These are phyloP conservation scores for Warburgia ugandensis DNA, from an alignment of 164 flowering plant species.

Conservation along the genomic window DNA sequence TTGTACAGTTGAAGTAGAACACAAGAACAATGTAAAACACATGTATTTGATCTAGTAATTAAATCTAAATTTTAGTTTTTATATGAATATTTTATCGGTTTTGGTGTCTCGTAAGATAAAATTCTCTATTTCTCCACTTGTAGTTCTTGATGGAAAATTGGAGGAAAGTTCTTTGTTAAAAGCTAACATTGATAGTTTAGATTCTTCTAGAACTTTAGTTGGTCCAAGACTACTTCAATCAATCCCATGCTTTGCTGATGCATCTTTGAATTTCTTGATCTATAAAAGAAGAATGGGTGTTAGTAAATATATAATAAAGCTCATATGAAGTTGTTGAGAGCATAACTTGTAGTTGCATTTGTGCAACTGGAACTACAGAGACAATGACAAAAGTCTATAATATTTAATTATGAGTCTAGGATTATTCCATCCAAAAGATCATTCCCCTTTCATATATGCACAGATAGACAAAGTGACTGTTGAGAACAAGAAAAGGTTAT, in stretches of 20 bases:
- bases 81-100: too few relatives aligned
- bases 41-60: too few relatives aligned
- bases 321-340: too few relatives aligned
- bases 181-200: slow-evolving; percentile 61
- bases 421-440: too few relatives aligned
- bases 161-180: slow-evolving; percentile 63
- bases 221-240: slow-evolving; percentile 67
- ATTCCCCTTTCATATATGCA: too few relatives aligned
- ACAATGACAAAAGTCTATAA: too few relatives aligned
- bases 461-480: too few relatives aligned
- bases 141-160: slow-evolving; percentile 34
- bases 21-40: too few relatives aligned
- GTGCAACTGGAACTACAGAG: slow-evolving; percentile 91
- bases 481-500: too few relatives aligned
- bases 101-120: slow-evolving; percentile 4
- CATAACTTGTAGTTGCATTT: slow-evolving; percentile 66
- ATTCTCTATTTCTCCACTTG: slow-evolving; percentile 5
- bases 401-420: too few relatives aligned
- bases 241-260: slow-evolving; percentile 62
- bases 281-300: slow-evolving; percentile 12
- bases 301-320: background rate
- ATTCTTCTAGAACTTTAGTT: slow-evolving; percentile 67
- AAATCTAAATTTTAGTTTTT: too few relatives aligned
- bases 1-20: too few relatives aligned
- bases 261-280: slow-evolving; percentile 83